Percentiles rank a stretch among this genome's conserved stretches.
Evolutionary conservation across 306 rosid genomes (phyloP).

Genomic region (Erythrophleum fordii): DNA sequence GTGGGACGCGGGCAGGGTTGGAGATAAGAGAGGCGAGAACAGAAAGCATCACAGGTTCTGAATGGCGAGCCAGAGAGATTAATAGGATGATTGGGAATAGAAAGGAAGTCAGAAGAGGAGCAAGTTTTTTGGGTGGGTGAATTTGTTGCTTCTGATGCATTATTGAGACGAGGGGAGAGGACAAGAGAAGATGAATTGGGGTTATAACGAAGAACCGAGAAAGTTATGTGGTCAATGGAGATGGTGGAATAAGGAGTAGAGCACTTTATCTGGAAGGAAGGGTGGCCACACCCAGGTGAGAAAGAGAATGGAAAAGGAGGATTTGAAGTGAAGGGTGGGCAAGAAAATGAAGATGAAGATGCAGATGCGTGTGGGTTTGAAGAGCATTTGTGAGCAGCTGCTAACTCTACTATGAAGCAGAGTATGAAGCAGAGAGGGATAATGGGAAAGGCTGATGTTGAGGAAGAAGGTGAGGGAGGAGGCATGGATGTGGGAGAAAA

Average conservation of each 20-base stretch:
- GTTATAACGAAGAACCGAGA: slow-evolving; percentile 64
- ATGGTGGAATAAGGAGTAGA: slow-evolving; percentile 56
- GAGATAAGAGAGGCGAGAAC: slow-evolving; percentile 69
- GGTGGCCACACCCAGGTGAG: slow-evolving; percentile 85
- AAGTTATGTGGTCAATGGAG: slow-evolving; percentile 67
- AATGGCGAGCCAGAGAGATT: slow-evolving; percentile 73
- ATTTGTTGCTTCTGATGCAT: background rate
- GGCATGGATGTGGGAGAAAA: slow-evolving; percentile 43
- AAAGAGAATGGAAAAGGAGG: slow-evolving; percentile 78
- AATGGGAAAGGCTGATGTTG: background rate
- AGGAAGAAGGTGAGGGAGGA: background rate
- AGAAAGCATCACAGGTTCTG: slow-evolving; percentile 57
- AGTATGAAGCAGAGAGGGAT: slow-evolving; percentile 30
- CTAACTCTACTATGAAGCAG: background rate
- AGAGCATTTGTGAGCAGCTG: slow-evolving; percentile 45
- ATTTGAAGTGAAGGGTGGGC: slow-evolving; percentile 68
- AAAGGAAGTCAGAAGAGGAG: slow-evolving; percentile 33
- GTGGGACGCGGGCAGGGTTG: slow-evolving; percentile 63
- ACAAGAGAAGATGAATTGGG: slow-evolving; percentile 60
- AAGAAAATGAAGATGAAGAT: slow-evolving; percentile 23
- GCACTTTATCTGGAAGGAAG: slow-evolving; percentile 76
- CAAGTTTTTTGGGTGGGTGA: slow-evolving; percentile 30
- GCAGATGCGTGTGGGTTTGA: slow-evolving; percentile 8
- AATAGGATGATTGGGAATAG: slow-evolving; percentile 60
- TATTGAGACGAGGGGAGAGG: slow-evolving; percentile 55